phyloP scores from a whole-genome alignment of 139 green algal species.

The Dunaliella sp. region DNA sequence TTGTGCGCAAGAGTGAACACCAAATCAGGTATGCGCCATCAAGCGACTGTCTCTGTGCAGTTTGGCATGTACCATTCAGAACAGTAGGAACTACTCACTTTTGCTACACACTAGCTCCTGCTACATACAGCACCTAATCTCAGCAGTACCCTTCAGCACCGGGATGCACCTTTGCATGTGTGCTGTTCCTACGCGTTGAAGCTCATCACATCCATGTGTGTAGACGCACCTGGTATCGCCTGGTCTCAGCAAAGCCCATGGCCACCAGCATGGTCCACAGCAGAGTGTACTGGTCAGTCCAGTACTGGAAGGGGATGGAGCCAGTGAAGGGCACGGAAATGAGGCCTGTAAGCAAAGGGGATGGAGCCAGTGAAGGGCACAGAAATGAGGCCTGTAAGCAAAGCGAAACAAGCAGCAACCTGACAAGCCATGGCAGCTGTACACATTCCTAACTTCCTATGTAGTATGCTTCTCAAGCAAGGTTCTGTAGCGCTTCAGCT shows the following conservation, averaged over 20 bases:
- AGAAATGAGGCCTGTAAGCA: neutral
- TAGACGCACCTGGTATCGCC: conserved; percentile 51
- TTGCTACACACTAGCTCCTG: too few relatives aligned
- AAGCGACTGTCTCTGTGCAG: too few relatives aligned
- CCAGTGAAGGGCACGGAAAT: conserved; percentile 57
- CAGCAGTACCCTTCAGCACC: too few relatives aligned
- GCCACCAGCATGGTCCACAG: conserved; percentile 83
- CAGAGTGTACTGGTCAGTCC: conserved; percentile 76
- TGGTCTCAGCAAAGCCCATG: conserved; percentile 88
- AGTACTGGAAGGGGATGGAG: conserved; percentile 80
- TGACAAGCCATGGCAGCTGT: neutral
- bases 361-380: neutral
- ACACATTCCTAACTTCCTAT: neutral
- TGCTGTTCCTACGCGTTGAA: too few relatives aligned
- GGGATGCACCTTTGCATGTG: too few relatives aligned
- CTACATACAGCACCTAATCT: too few relatives aligned
- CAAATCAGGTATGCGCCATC: too few relatives aligned
- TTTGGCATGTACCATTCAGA: too few relatives aligned
- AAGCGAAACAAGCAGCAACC: too few relatives aligned
- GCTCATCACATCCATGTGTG: too few relatives aligned
- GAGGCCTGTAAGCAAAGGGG: neutral
- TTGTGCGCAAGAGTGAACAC: too few relatives aligned
- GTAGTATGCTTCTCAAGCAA: neutral
- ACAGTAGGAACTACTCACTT: too few relatives aligned
- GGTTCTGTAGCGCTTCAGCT: neutral